Conservation (phyloP, 371 early-diverging fungal genomes). For the Dichotomocladium elegans region DNA sequence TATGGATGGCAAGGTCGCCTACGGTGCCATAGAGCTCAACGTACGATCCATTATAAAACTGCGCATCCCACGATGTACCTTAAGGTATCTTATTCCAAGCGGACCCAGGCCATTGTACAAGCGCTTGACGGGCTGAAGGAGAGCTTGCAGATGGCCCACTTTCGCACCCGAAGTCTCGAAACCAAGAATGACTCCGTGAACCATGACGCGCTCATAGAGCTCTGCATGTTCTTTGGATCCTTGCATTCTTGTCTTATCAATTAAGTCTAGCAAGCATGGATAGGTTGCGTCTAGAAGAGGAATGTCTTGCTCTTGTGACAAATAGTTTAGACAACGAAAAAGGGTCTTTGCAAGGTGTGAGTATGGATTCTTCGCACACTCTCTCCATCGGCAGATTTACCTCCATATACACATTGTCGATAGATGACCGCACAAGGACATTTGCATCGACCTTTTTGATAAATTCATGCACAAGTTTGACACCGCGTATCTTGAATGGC, state of each 20-base stretch:
- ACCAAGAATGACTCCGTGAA: conserved; percentile 27
- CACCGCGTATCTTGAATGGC: conserved; percentile 23
- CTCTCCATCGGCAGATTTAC: neutral
- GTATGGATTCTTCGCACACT: no score
- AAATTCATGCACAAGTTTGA: conserved; percentile 20
- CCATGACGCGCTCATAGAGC: conserved; percentile 26
- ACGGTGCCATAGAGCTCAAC: neutral
- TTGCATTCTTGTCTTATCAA: conserved; percentile 9
- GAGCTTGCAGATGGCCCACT: conserved; percentile 8
- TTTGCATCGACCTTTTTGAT: conserved; percentile 16
- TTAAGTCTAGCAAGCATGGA: conserved; percentile 28
- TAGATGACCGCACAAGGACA: conserved; percentile 8
- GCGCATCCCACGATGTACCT: conserved; percentile 8
- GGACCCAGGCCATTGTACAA: conserved; percentile 20
- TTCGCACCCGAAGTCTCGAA: conserved; percentile 22
- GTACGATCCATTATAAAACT: neutral
- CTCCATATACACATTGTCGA: conserved; percentile 34
- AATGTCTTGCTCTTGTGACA: conserved; percentile 25
- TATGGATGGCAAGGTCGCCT: conserved; percentile 12
- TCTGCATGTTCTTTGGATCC: conserved; percentile 8
- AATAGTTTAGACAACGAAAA: conserved; percentile 30
- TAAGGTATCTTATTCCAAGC: conserved; percentile 26
- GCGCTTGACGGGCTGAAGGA: conserved; percentile 14
- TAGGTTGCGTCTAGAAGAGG: conserved; percentile 22
- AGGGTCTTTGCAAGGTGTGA: conserved; percentile 16